Conservation (phyloP, 1,139 yeast species). For the Kodamaea suecica region DNA sequence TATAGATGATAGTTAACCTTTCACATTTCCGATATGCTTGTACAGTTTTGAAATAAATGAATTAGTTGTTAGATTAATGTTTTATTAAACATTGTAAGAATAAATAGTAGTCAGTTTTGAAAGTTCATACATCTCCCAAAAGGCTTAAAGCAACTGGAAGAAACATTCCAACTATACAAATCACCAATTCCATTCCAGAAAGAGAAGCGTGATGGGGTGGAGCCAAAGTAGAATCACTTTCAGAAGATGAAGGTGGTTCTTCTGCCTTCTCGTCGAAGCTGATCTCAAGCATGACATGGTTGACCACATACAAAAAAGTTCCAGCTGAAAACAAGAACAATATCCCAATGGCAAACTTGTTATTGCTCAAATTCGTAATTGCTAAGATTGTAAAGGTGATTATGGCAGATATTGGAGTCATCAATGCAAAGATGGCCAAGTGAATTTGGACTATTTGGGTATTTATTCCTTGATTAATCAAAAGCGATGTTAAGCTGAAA, state of each 20-base stretch:
- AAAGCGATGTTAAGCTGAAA: slow-evolving; percentile 60
- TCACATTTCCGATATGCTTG: no score
- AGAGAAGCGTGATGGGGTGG: slow-evolving; percentile 7
- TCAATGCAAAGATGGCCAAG: slow-evolving; percentile 43
- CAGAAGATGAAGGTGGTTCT: slow-evolving; percentile 8
- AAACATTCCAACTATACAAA: slow-evolving; percentile 20
- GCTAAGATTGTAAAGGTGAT: slow-evolving; percentile 40
- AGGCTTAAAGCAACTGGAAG: slow-evolving; percentile 18
- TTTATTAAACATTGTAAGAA: no score
- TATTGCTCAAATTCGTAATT: slow-evolving; percentile 23
- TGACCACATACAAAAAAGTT: slow-evolving; percentile 67
- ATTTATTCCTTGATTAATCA: slow-evolving; percentile 39
- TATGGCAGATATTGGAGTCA: slow-evolving; percentile 55
- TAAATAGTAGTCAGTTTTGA: neutral
- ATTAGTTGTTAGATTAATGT: no score
- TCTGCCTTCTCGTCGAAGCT: slow-evolving; percentile 8
- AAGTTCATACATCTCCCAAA: slow-evolving; percentile 10
- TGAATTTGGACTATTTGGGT: slow-evolving; percentile 36
- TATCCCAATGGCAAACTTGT: slow-evolving; percentile 47
- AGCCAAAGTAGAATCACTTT: slow-evolving; percentile 5
- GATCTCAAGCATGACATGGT: slow-evolving; percentile 54
- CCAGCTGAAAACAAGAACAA: slow-evolving; percentile 66
- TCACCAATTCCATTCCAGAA: slow-evolving; percentile 13
- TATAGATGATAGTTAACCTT: no score
- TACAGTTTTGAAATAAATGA: no score